Evolutionary conservation across 1,284 basidiomycete genomes (phyloP).

Genomic region (Pyrrhoderma lamaoense): DNA sequence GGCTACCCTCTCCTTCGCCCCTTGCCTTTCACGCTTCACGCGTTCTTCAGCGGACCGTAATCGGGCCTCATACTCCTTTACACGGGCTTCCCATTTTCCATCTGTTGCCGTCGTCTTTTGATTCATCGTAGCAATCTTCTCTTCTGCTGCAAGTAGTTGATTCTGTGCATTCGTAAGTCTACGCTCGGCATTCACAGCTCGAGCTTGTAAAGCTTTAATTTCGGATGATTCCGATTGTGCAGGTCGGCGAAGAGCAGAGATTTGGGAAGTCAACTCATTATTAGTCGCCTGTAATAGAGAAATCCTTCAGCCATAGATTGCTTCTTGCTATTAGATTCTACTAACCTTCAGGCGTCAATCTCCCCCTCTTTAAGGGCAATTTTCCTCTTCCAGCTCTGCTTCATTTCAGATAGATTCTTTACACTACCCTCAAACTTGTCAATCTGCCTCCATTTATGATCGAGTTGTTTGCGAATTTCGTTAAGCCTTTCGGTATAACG

Average conservation of each 20-base stretch:
- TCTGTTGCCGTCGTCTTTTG: conserved; percentile 66
- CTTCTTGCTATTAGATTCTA: background rate
- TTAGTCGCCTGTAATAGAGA: conserved; percentile 51
- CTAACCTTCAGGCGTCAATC: conserved; percentile 71
- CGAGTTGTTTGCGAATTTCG: conserved; percentile 83
- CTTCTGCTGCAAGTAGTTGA: conserved; percentile 76
- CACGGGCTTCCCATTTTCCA: conserved; percentile 85
- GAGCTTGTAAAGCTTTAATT: conserved; percentile 60
- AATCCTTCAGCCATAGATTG: too few species aligned
- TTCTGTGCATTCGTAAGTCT: conserved; percentile 75
- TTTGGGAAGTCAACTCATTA: conserved; percentile 68
- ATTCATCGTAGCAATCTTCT: conserved; percentile 69
- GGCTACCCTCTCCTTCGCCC: conserved; percentile 77
- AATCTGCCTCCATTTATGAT: conserved; percentile 84
- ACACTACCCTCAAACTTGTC: conserved; percentile 90
- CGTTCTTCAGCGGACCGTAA: conserved; percentile 86
- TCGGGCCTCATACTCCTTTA: conserved; percentile 84
- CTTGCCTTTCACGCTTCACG: conserved; percentile 91
- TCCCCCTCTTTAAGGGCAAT: conserved; percentile 82
- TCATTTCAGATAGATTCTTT: conserved; percentile 78
- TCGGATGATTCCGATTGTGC: conserved; percentile 64
- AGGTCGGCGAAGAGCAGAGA: conserved; percentile 60
- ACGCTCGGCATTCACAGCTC: conserved; percentile 77
- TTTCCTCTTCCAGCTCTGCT: conserved; percentile 82
- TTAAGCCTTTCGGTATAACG: conserved; percentile 65